Conservation (phyloP, 306 rosid species). For the Ceratonia siliqua region DNA sequence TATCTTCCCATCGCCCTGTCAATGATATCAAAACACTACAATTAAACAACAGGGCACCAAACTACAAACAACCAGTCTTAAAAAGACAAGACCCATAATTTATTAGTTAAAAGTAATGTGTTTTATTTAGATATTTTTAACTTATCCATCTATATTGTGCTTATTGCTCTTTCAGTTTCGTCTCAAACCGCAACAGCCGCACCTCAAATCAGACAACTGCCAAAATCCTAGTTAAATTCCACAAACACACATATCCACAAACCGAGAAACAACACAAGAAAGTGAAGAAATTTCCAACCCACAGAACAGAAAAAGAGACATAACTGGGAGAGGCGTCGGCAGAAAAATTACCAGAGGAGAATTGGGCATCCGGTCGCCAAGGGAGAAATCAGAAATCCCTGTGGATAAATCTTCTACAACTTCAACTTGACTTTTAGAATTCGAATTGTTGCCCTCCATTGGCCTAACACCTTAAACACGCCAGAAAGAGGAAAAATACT, state of each 20-base stretch:
- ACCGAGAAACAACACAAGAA: background rate
- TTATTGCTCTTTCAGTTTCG: background rate
- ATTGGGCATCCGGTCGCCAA: slow-evolving; percentile 20
- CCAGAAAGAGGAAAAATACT: slow-evolving; percentile 25
- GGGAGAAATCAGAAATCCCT: slow-evolving; percentile 39
- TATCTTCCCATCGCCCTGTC: slow-evolving; percentile 43
- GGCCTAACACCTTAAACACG: slow-evolving; percentile 20
- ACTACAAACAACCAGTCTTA: background rate
- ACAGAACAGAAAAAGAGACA: background rate
- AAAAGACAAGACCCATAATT: slow-evolving; percentile 2
- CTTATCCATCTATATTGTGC: background rate
- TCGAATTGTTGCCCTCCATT: slow-evolving; percentile 39
- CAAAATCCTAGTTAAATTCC: background rate
- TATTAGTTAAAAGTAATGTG: background rate
- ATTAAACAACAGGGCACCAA: background rate
- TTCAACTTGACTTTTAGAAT: slow-evolving; percentile 33
- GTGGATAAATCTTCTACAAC: slow-evolving; percentile 35
- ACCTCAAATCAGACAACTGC: background rate
- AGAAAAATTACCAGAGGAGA: slow-evolving; percentile 39
- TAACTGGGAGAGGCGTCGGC: background rate
- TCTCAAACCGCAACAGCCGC: background rate
- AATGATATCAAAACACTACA: slow-evolving; percentile 28
- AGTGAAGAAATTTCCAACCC: slow-evolving; percentile 21
- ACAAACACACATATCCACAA: background rate
- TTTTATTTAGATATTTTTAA: background rate